phyloP scores from a whole-genome alignment of 306 rosid genomes.

The Carpinus fangiana region DNA sequence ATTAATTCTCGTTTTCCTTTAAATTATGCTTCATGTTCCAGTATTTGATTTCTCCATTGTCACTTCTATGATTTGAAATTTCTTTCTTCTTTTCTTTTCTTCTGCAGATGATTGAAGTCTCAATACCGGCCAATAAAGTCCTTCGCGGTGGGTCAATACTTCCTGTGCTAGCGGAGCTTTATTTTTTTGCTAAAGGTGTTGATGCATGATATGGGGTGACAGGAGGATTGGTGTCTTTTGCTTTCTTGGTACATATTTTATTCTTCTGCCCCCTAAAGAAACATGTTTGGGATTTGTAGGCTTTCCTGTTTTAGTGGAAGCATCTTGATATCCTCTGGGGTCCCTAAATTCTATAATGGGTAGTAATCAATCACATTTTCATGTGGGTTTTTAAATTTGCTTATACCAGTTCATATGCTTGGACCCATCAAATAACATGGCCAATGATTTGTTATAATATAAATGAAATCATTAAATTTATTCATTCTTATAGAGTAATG shows the following conservation, averaged over 20 bases:
- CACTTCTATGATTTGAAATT: not conserved
- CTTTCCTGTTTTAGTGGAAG: slow-evolving; percentile 70
- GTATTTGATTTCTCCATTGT: slow-evolving; percentile 1
- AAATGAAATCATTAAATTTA: too few relatives aligned
- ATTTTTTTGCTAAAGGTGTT: slow-evolving; percentile 39
- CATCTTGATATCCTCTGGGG: slow-evolving; percentile 42
- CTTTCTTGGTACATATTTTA: slow-evolving; percentile 43
- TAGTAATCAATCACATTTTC: slow-evolving; percentile 31
- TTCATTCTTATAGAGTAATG: too few relatives aligned
- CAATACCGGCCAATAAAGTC: slow-evolving; percentile 57
- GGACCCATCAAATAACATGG: not conserved
- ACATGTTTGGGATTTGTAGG: slow-evolving; percentile 75
- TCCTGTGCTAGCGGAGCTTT: slow-evolving; percentile 63
- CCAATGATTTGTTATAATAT: too few relatives aligned
- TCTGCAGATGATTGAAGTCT: slow-evolving; percentile 76
- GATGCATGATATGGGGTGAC: slow-evolving; percentile 57
- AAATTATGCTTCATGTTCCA: not conserved
- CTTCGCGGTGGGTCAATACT: slow-evolving; percentile 47
- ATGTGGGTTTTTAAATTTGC: slow-evolving; percentile 10
- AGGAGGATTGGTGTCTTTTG: slow-evolving; percentile 48
- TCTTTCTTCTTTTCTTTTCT: not conserved
- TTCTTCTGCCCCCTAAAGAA: slow-evolving; percentile 53
- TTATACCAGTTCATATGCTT: slow-evolving; percentile 22
- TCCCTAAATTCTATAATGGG: slow-evolving; percentile 41
- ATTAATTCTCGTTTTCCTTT: not conserved